Evolutionary conservation across 495 filamentous ascomycete genomes (phyloP), one percentile per base, ranked within the genome.

Genomic region (Neurospora sublineolata): DNA sequence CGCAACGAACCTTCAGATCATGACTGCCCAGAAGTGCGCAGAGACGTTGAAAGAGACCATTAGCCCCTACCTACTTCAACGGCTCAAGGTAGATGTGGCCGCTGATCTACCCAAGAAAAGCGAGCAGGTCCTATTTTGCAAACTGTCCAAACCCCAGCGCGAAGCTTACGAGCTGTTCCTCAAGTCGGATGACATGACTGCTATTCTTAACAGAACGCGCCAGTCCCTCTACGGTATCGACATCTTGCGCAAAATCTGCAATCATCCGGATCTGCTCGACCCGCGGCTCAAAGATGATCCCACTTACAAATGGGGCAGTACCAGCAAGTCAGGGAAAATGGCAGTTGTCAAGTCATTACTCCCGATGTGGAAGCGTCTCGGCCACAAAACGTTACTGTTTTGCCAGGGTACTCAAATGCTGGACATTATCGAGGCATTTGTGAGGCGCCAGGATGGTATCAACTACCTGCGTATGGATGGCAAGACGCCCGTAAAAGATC

Each of bases 81-180:
- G 95, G 37, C 87, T 94, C 79, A 99, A 99, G 80, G 88, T 92
- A 4, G 95, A 99, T 79, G 95, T 99, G 8, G 93, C 94, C 7
- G 85, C 93, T 10, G 95, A 98, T 80, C 83, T 99, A 4, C 95
- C 95, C 0, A 90, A 94, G 80, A 99, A 99, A 84, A 95, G 86
- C 73, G 95, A 99, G 78, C 92, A 94, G 71, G 94, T 97, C 1
- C 85, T 99, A 1, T 98, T 97, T 80, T 98, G 95, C 83, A 94
- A 94, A 77, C 85, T 99, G 37, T 94, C 93, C 2, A 87, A 86
- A 69, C 80, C 85, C 1, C 95, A 99, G 78, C 84, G 90, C 52
- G 86, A 89, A 18, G 87, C 88, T 4, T 99, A 99, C 77, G 86
- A 90, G 75, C 76, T 83, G 11, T 97, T 97, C 76, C 84, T 99